Percentiles rank a stretch among this genome's conserved stretches.
Evolutionary conservation across 129 eudicot genomes (phyloP).

Genomic region (Mikania micrantha): DNA sequence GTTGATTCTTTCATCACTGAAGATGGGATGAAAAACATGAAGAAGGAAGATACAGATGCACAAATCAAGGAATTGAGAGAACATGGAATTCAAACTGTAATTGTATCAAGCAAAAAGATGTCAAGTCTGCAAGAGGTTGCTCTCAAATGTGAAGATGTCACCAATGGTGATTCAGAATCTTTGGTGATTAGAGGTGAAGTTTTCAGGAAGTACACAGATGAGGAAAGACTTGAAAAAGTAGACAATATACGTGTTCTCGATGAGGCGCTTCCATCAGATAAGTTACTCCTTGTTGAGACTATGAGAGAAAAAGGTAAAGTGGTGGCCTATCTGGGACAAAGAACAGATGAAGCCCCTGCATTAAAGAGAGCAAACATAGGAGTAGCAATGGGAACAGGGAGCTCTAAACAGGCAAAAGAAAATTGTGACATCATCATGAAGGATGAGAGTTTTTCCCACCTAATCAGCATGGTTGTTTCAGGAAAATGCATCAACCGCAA

Average conservation of each 20-base stretch:
- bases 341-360: constrained; percentile 30
- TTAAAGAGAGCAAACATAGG: constrained; percentile 30
- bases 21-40: neutral
- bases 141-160: neutral
- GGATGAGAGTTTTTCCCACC: neutral
- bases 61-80: constrained; percentile 5
- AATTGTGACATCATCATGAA: constrained; percentile 11
- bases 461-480: neutral
- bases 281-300: constrained; percentile 22
- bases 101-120: constrained; percentile 24
- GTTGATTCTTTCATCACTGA: constrained; percentile 23
- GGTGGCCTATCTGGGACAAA: constrained; percentile 26
- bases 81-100: constrained; percentile 14
- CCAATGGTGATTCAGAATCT: neutral
- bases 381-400: constrained; percentile 26
- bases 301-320: constrained; percentile 23
- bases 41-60: constrained; percentile 2
- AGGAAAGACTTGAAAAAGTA: constrained; percentile 18
- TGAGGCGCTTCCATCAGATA: constrained; percentile 26
- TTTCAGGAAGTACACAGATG: constrained; percentile 9
- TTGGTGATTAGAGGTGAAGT: constrained; percentile 18
- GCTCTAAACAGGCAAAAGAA: constrained; percentile 21
- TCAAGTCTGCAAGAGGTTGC: constrained; percentile 16
- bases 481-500: constrained; percentile 24
- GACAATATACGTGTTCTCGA: constrained; percentile 26